phyloP scores from a whole-genome alignment of 306 rosid species.

The Medicago lupulina region DNA sequence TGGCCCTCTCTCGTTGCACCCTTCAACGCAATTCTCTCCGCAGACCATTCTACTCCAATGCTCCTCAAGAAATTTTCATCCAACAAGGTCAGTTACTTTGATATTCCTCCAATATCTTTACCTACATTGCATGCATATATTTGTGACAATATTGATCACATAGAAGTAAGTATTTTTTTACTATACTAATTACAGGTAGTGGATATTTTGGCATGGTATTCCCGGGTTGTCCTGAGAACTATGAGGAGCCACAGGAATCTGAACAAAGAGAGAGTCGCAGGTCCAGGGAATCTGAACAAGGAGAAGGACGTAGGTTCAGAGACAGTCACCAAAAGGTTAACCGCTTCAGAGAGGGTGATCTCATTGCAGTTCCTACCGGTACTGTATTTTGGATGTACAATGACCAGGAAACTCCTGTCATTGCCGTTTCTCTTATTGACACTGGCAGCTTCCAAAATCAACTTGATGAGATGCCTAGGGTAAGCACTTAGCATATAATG shows the following conservation, averaged over 20 bases:
- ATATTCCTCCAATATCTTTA: not conserved
- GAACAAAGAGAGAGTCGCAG: not conserved
- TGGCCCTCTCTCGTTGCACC: conserved; percentile 43
- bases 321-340: conserved; percentile 50
- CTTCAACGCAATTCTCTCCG: conserved; percentile 34
- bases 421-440: conserved; percentile 56
- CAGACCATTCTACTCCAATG: conserved; percentile 44
- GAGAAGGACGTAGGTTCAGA: not conserved
- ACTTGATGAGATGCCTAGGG: conserved; percentile 70
- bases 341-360: conserved; percentile 40
- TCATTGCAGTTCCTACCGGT: conserved; percentile 49
- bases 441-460: conserved; percentile 55
- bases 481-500: conserved; percentile 24
- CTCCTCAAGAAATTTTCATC: conserved; percentile 46
- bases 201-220: conserved; percentile 38
- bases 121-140: not conserved
- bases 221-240: conserved; percentile 41
- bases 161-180: not conserved
- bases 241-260: conserved; percentile 44
- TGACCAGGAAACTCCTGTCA: conserved; percentile 2
- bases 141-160: not conserved
- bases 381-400: conserved; percentile 47
- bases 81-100: conserved; percentile 28
- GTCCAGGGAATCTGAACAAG: conserved; percentile 3
- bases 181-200: conserved; percentile 29